Base-by-base conservation (phyloP, 257 asterid genomes). In the Scutellaria baicalensis region DNA sequence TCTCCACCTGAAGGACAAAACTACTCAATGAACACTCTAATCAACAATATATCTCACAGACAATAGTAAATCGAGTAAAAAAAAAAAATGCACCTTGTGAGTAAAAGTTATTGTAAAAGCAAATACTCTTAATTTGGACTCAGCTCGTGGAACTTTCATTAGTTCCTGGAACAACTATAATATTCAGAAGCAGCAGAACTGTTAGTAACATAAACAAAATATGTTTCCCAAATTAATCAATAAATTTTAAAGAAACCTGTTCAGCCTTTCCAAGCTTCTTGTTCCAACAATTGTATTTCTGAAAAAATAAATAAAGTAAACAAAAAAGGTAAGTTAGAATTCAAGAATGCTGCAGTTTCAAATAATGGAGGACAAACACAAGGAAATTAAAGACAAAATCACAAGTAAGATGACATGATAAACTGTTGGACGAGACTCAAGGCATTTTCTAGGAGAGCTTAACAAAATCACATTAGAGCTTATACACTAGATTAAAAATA, bases 131-230 rank as follows among this genome's bases (percentile, higher is more conserved):
- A 92, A 86, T 83, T 92, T 92, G 82, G 98, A 82, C 79, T 92
- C 98, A 36, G 89, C 98, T 59, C 97, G 92, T 59, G 98, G 98
- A 51, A 92, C 96, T 82, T 86, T 92, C 98, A 89, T 88, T 52
- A 92, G 81, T 85, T 92, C 98, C 85, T 85, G 67, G 86, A 89
- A 92, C 66, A 92, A 92, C 98, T 92, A 87, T 75, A 79, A 83
- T 68, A 69, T 55, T 21, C 52, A 79, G 56, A 77, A 59, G 31
- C 51, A 6, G 40, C 49, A 44, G 1, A 59, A 54, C 59, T 17
- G 64, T 79, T 36, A 82, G 81, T 47, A 60, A 71, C 13, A 63
- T 54, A 35, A 63, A 59, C 17, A 63, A 49, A 6, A 62, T 20
- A 59, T 21, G 36, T 72, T 44, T 35, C 40, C 60, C 52, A 27